These are phyloP conservation scores for Sporothrix brunneoviolacea DNA, from an alignment of 2,329 filamentous ascomycete species.

Conservation along the genomic window DNA sequence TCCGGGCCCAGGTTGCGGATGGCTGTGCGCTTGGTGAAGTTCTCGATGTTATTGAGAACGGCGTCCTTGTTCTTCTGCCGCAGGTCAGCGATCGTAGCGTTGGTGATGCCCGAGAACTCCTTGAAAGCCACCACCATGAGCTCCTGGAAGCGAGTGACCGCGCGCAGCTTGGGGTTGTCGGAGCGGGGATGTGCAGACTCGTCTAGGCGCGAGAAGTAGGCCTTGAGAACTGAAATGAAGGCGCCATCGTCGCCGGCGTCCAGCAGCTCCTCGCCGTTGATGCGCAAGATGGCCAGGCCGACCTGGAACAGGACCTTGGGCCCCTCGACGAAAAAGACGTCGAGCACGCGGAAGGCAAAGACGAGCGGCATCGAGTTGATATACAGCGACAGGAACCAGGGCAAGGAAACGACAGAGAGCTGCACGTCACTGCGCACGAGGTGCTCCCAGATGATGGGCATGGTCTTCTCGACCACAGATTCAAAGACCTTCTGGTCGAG, in stretches of 20 bases:
- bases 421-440: slow-evolving; percentile 96
- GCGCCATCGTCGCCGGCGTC: slow-evolving; percentile 92
- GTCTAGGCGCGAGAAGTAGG: slow-evolving; percentile 87
- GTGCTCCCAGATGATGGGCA: slow-evolving; percentile 97
- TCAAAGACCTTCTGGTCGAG: slow-evolving; percentile 97
- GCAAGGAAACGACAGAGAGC: slow-evolving; percentile 90
- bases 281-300: slow-evolving; percentile 88
- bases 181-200: slow-evolving; percentile 94
- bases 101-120: slow-evolving; percentile 92
- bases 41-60: slow-evolving; percentile 93
- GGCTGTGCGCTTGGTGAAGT: slow-evolving; percentile 91
- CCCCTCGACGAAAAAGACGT: slow-evolving; percentile 97
- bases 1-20: slow-evolving; percentile 94
- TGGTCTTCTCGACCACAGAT: slow-evolving; percentile 95
- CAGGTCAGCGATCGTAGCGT: slow-evolving; percentile 83
- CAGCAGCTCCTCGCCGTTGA: slow-evolving; percentile 92
- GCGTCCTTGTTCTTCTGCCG: slow-evolving; percentile 89
- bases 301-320: slow-evolving; percentile 97
- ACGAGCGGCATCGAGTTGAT: slow-evolving; percentile 99
- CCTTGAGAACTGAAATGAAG: slow-evolving; percentile 93
- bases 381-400: slow-evolving; percentile 96
- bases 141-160: slow-evolving; percentile 93
- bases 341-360: slow-evolving; percentile 91
- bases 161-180: slow-evolving; percentile 87
- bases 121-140: slow-evolving; percentile 99